phyloP scores from a whole-genome alignment of 2,329 filamentous ascomycete species.

The Piedraia hortae region DNA sequence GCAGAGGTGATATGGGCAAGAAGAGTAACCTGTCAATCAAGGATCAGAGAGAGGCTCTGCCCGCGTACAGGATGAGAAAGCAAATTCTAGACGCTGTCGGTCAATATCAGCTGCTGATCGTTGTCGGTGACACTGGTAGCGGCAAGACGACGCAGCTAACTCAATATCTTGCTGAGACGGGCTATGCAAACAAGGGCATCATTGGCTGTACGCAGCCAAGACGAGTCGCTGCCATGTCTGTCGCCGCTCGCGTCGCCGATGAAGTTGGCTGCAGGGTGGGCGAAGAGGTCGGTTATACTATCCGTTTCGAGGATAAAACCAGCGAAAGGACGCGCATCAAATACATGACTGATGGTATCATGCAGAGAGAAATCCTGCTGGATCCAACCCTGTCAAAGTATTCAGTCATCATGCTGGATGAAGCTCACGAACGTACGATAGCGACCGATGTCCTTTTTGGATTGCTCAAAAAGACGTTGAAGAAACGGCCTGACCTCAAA shows the following conservation, averaged over 20 bases:
- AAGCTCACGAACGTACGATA: constrained; percentile 92
- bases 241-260: constrained; percentile 85
- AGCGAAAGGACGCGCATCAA: constrained; percentile 77
- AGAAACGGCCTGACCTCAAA: constrained; percentile 63
- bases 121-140: constrained; percentile 89
- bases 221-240: constrained; percentile 90
- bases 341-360: constrained; percentile 98
- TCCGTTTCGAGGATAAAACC: constrained; percentile 89
- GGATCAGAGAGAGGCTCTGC: constrained; percentile 69
- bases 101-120: constrained; percentile 76
- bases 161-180: constrained; percentile 79
- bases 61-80: constrained; percentile 66
- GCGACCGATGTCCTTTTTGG: constrained; percentile 88
- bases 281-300: constrained; percentile 85
- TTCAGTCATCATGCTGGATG: constrained; percentile 92
- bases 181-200: constrained; percentile 63
- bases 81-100: constrained; percentile 67
- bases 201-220: constrained; percentile 93
- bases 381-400: constrained; percentile 76
- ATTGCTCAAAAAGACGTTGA: constrained; percentile 74
- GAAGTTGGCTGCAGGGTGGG: constrained; percentile 82
- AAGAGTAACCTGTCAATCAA: constrained; percentile 81
- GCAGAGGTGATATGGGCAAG: constrained; percentile 60
- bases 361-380: constrained; percentile 79
- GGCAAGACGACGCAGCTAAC: constrained; percentile 94